Percentiles rank a stretch among this genome's conserved stretches.
Evolutionary conservation across 306 rosid species (phyloP).

Genomic region (Carpinus fangiana): DNA sequence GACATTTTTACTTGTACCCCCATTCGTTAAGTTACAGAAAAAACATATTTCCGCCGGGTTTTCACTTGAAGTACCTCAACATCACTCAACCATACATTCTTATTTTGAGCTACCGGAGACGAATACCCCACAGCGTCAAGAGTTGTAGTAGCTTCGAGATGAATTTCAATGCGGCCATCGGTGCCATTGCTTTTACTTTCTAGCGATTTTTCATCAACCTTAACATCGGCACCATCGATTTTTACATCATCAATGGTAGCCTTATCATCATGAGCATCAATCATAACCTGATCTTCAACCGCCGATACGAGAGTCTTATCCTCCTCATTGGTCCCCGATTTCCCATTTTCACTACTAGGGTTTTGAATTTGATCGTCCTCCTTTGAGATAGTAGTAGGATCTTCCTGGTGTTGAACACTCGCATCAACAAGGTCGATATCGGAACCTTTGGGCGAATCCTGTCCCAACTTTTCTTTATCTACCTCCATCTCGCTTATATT

Average conservation of each 20-base stretch:
- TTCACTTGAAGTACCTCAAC: conserved; percentile 40
- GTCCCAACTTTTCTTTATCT: conserved; percentile 30
- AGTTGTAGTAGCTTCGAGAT: conserved; percentile 22
- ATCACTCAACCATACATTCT: conserved; percentile 35
- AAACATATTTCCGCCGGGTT: neutral
- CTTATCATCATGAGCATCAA: conserved; percentile 20
- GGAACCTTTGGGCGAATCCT: conserved; percentile 29
- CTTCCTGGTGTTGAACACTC: conserved; percentile 6
- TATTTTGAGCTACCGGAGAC: conserved; percentile 39
- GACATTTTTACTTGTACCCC: neutral
- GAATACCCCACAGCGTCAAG: conserved; percentile 20
- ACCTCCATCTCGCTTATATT: conserved; percentile 36
- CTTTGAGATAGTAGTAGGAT: conserved; percentile 6
- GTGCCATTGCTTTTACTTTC: conserved; percentile 26
- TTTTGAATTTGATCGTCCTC: conserved; percentile 17
- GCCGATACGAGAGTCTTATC: conserved; percentile 14
- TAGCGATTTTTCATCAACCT: conserved; percentile 13
- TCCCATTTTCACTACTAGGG: conserved; percentile 20
- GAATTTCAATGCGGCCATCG: conserved; percentile 22
- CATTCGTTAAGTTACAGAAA: neutral
- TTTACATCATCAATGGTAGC: conserved; percentile 9
- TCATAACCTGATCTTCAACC: conserved; percentile 39
- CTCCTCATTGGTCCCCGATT: conserved; percentile 1
- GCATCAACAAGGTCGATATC: conserved; percentile 34
- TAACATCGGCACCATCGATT: conserved; percentile 21